Base-by-base conservation (phyloP, 148 eudicot genomes). In the Diospyros kaki region DNA sequence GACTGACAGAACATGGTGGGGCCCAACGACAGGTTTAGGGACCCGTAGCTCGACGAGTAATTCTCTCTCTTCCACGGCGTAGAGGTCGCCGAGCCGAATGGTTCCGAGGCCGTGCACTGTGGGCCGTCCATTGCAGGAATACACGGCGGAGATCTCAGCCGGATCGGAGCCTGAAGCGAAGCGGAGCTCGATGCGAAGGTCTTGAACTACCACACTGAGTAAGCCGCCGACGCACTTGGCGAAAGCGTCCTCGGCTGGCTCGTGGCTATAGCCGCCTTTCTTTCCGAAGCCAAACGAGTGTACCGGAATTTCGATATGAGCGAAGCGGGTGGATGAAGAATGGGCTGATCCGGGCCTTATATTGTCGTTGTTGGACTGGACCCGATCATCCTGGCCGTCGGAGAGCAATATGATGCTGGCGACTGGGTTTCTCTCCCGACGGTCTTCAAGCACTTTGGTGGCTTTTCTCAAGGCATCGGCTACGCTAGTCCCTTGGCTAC, bases 61-160 rank as follows among this genome's bases (percentile, higher is more conserved):
- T 43, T 92, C 97, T 54, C 90, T 86, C 79, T 94, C 97, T 66
- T 94, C 98, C 61, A 90, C 98, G 6, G 92, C 98, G 83, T 89
- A 94, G 0, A 92, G 73, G 48, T 94, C 90, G 2, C 97, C 96
- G 0, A 94, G 66, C 63, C 89, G 87, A 17, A 88, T 68, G 4
- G 89, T 79, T 54, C 81, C 82, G 0, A 88, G 69, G 78, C 76
- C 73, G 69, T 89, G 75, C 2, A 81, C 69, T 2, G 70, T 75
- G 8, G 98, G 97, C 58, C 89, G 77, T 15, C 87, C 90, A 43
- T 78, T 80, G 43, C 79, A 84, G 0, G 91, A 80, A 73, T 94
- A 94, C 1, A 88, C 90, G 60, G 91, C 98, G 17, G 86, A 45
- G 69, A 94, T 89, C 76, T 90, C 97, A 0, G 85, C 97, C 2